Percentiles rank a stretch among this genome's conserved stretches.
phyloP scores from a whole-genome alignment of 2,329 filamentous ascomycete genomes.

The Xylariaceae sp. region DNA sequence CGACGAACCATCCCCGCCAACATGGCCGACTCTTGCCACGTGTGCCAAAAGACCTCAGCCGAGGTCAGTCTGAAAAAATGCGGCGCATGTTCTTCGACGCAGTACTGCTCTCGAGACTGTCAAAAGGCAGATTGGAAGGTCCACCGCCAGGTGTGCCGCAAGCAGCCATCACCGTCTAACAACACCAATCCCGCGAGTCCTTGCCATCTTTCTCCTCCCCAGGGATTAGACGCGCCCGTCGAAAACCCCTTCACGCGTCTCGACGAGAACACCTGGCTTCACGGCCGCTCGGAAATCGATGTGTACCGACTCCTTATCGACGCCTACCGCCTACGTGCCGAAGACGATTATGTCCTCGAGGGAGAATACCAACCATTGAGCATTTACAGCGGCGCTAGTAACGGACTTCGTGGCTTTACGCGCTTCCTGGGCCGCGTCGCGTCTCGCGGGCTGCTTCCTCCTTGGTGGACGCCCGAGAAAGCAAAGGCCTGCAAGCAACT shows the following conservation, averaged over 20 bases:
- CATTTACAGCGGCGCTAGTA: constrained; percentile 9
- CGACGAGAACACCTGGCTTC: constrained; percentile 16
- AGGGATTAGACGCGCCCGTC: constrained; percentile 15
- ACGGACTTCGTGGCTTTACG: constrained; percentile 11
- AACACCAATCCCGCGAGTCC: background rate
- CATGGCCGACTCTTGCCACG: constrained; percentile 17
- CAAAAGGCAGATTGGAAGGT: constrained; percentile 23
- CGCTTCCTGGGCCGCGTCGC: constrained; percentile 9
- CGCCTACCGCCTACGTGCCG: constrained; percentile 16
- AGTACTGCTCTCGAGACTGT: constrained; percentile 23
- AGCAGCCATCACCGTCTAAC: background rate
- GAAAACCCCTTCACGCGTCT: constrained; percentile 18
- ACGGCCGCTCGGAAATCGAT: constrained; percentile 18
- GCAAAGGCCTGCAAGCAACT: constrained; percentile 11
- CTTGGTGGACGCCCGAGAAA: constrained; percentile 18
- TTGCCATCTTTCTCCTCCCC: constrained; percentile 10
- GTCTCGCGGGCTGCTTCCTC: constrained; percentile 11
- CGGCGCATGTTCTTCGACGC: constrained; percentile 17
- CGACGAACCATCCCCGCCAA: background rate
- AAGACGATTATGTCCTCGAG: constrained; percentile 15
- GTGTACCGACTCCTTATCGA: constrained; percentile 14
- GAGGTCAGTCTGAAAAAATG: constrained; percentile 18
- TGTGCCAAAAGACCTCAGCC: constrained; percentile 18
- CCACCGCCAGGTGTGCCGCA: constrained; percentile 22
- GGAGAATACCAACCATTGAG: background rate